Conservation (phyloP, 2,329 filamentous ascomycete genomes). For the Polychaeton citri region DNA sequence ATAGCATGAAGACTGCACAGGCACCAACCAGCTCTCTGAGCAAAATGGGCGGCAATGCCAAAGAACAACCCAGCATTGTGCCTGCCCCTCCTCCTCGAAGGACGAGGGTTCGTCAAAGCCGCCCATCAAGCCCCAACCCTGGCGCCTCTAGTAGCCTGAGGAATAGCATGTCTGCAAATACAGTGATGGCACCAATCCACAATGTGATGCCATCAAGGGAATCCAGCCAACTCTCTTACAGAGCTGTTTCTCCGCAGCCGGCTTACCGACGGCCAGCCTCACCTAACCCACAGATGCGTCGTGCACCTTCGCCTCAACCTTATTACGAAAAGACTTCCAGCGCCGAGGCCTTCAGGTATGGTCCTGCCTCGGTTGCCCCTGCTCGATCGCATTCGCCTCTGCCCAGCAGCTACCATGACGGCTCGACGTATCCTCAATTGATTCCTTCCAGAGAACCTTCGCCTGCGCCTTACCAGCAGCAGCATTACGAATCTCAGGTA, state of each 20-base stretch:
- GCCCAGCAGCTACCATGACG: slow-evolving; percentile 22
- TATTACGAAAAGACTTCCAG: slow-evolving; percentile 13
- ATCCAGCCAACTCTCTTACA: slow-evolving; percentile 3
- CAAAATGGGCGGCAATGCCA: slow-evolving; percentile 6
- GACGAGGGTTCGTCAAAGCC: slow-evolving; percentile 3
- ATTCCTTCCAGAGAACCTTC: slow-evolving; percentile 15
- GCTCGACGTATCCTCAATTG: slow-evolving; percentile 19
- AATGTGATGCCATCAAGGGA: neutral
- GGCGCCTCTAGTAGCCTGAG: neutral
- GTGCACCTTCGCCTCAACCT: slow-evolving; percentile 11
- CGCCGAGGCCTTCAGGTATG: neutral
- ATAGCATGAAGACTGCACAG: slow-evolving; percentile 37
- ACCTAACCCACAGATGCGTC: slow-evolving; percentile 14
- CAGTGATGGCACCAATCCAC: neutral
- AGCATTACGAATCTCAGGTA: slow-evolving; percentile 17
- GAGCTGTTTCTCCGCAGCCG: slow-evolving; percentile 9
- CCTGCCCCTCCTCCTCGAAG: neutral
- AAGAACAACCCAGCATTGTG: neutral
- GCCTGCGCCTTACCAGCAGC: slow-evolving; percentile 13
- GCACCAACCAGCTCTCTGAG: slow-evolving; percentile 19
- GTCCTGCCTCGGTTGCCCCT: slow-evolving; percentile 18
- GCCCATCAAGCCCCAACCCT: slow-evolving; percentile 5
- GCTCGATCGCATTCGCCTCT: slow-evolving; percentile 30
- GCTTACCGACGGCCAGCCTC: slow-evolving; percentile 9
- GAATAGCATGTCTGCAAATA: neutral